These are phyloP conservation scores for Aspergillus uvarum DNA, from an alignment of 2,329 filamentous ascomycete species.

Conservation along the genomic window DNA sequence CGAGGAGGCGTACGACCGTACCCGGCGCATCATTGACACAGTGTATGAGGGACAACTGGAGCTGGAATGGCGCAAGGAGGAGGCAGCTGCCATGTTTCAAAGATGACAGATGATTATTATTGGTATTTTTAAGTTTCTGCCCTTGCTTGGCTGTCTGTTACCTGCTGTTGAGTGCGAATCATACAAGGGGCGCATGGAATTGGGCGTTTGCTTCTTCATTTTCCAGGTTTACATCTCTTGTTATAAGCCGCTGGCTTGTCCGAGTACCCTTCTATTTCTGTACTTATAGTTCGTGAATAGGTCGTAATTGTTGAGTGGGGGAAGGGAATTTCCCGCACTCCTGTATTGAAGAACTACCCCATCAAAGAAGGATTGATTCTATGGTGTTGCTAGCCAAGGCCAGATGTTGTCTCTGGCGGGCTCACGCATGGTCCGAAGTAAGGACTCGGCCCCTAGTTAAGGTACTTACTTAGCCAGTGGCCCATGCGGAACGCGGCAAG, in stretches of 20 bases:
- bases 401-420: not conserved
- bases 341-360: too few relatives aligned
- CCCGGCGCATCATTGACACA: conserved; percentile 43
- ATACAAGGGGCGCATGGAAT: conserved; percentile 15
- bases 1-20: conserved; percentile 53
- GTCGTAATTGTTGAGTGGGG: not conserved
- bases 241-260: not conserved
- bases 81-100: conserved; percentile 44
- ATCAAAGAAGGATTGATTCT: too few relatives aligned
- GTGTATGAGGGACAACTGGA: conserved; percentile 50
- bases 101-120: conserved; percentile 27
- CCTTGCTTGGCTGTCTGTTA: not conserved
- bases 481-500: not conserved
- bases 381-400: not conserved
- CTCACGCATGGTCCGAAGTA: not conserved
- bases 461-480: not conserved
- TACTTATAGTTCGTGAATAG: not conserved
- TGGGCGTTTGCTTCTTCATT: conserved; percentile 9
- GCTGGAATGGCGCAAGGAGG: conserved; percentile 50
- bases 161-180: conserved; percentile 7
- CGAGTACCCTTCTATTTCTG: conserved; percentile 6
- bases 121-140: conserved; percentile 11
- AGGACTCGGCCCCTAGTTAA: not conserved
- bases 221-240: not conserved
- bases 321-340: not conserved